Conservation (phyloP, 129 eudicot species). For the Helichrysum umbraculigerum region DNA sequence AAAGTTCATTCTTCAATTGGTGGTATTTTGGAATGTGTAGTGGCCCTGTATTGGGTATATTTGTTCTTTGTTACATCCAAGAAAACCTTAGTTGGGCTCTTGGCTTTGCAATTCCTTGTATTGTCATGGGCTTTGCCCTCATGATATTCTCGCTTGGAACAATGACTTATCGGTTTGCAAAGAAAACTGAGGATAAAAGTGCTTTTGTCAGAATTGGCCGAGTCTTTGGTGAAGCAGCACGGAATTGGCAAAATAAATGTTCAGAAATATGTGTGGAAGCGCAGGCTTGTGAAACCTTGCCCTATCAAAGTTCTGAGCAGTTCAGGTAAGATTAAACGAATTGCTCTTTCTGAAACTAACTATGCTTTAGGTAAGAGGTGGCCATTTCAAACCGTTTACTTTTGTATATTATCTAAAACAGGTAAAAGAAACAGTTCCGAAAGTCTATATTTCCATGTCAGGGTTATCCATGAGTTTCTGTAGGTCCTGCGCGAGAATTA, state of each 20-base stretch:
- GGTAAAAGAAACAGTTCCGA: too few species aligned
- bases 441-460: too few species aligned
- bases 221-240: slow-evolving; percentile 40
- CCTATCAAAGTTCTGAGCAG: slow-evolving; percentile 35
- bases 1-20: slow-evolving; percentile 77
- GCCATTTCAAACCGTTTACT: background rate
- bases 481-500: too few species aligned
- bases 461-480: too few species aligned
- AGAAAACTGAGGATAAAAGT: slow-evolving; percentile 32
- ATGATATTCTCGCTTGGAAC: slow-evolving; percentile 49
- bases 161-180: slow-evolving; percentile 41
- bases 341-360: background rate
- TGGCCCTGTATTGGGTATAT: slow-evolving; percentile 36
- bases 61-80: slow-evolving; percentile 52
- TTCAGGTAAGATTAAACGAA: slow-evolving; percentile 34
- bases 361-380: background rate
- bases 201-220: slow-evolving; percentile 39
- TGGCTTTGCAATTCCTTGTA: slow-evolving; percentile 71
- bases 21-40: slow-evolving; percentile 51
- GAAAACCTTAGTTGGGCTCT: slow-evolving; percentile 64
- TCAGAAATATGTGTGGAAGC: slow-evolving; percentile 20
- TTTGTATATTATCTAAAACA: background rate
- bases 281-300: slow-evolving; percentile 33
- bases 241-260: slow-evolving; percentile 33
- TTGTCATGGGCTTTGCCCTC: slow-evolving; percentile 46